Conservation (phyloP, 257 asterid species). For the Nicotiana knightiana region DNA sequence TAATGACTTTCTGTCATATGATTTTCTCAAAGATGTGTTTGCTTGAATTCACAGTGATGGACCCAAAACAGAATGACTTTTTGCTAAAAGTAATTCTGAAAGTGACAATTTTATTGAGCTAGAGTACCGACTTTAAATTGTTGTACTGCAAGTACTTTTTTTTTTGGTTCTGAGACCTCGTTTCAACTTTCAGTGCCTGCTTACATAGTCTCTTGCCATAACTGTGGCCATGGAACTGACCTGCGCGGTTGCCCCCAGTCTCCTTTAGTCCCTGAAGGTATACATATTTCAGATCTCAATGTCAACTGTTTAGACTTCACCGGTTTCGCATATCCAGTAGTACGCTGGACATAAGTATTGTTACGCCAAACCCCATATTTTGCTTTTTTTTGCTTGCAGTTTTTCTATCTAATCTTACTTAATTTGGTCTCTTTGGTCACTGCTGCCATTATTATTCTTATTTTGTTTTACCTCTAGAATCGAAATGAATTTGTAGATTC, state of each 20-base stretch:
- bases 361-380: neutral
- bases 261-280: constrained; percentile 77
- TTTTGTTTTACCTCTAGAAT: constrained; percentile 2
- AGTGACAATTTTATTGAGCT: neutral
- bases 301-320: neutral
- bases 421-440: neutral
- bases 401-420: neutral
- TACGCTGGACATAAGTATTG: neutral
- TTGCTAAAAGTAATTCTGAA: neutral
- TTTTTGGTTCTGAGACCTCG: constrained; percentile 11
- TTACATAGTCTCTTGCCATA: constrained; percentile 66
- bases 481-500: no score
- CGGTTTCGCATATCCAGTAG: neutral
- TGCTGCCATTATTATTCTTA: neutral
- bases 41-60: neutral
- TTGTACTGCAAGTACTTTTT: neutral
- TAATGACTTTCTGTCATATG: neutral
- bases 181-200: constrained; percentile 72
- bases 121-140: neutral
- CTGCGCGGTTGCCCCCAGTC: constrained; percentile 97
- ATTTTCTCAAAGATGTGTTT: neutral
- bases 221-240: constrained; percentile 97
- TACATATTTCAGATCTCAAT: neutral
- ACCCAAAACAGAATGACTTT: neutral
- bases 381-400: neutral